Conservation (phyloP, 140 eudicot species). For the Stevia rebaudiana region DNA sequence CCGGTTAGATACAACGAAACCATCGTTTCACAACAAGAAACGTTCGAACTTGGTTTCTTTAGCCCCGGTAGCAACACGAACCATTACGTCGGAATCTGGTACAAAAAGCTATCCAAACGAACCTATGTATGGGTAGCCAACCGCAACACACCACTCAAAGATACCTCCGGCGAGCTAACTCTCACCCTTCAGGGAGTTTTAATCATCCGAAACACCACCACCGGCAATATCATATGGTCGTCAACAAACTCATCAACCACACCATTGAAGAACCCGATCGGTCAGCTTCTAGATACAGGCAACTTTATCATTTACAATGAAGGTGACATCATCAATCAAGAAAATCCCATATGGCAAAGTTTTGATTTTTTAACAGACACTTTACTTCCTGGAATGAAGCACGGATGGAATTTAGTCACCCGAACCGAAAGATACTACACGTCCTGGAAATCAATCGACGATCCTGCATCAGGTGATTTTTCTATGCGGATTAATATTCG, state of each 20-base stretch:
- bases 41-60: slow-evolving; percentile 8
- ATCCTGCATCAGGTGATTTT: slow-evolving; percentile 36
- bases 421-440: slow-evolving; percentile 7
- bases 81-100: slow-evolving; percentile 6
- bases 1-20: slow-evolving; percentile 16
- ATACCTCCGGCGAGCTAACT: slow-evolving; percentile 16
- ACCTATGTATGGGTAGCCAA: slow-evolving; percentile 25
- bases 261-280: slow-evolving; percentile 17
- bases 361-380: slow-evolving; percentile 20
- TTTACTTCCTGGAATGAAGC: slow-evolving; percentile 26
- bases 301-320: slow-evolving; percentile 11
- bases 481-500: slow-evolving; percentile 17
- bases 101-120: background rate
- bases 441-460: slow-evolving; percentile 29
- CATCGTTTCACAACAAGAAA: background rate
- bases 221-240: slow-evolving; percentile 21
- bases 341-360: slow-evolving; percentile 24
- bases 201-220: slow-evolving; percentile 4
- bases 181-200: slow-evolving; percentile 7
- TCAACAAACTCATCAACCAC: slow-evolving; percentile 6
- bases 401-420: slow-evolving; percentile 24
- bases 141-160: slow-evolving; percentile 20
- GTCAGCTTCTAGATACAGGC: slow-evolving; percentile 10
- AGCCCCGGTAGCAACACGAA: background rate
- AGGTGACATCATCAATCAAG: background rate